Evolutionary conservation across 2,329 filamentous ascomycete genomes (phyloP), one percentile per base, ranked within the genome.

Genomic region (Aureobasidium pullulans): DNA sequence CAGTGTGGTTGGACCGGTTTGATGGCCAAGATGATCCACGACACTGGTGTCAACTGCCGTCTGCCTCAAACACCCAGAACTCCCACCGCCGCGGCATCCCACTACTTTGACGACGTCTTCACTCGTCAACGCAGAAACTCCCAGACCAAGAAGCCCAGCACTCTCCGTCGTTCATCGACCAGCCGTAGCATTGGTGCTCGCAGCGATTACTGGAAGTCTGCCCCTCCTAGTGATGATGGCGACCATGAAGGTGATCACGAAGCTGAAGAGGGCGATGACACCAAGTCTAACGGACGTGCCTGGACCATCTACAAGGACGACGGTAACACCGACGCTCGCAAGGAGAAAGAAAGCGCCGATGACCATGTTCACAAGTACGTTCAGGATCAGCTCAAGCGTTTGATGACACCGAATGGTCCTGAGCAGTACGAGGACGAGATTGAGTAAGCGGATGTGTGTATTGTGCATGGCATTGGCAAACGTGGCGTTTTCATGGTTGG

Each of bases 1-100:
- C 94, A 97, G 73, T 96, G 90, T 70, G 93, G 93, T 52, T 97
- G 94, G 93, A 96, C 93, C 39, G 93, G 93, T 28, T 75, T 97
- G 65, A 91, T 97, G 71, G 93, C 93, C 29, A 92, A 95, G 75
- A 89, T 97, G 84, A 97, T 97, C 62, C 93, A 97, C 67, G 94
- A 97, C 70, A 96, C 93, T 66, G 93, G 89, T 65, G 82, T 95
- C 70, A 94, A 85, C 71, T 96, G 92, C 72, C 89, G 92, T 68
- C 84, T 96, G 13, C 92, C 93, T 1, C 90, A 96, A 69, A 97
- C 94, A 0, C 94, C 94, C 13, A 88, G 91, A 52, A 95, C 91
- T 3, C 92, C 93, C 1, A 85, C 87, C 2, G 83, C 84, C 1
- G 90, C 87, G 42, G 93, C 95, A 75, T 82, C 88, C 7, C 92